Evolutionary conservation across 192 early-diverging fungal genomes (phyloP).

Genomic region (Blastocladiella britannica): DNA sequence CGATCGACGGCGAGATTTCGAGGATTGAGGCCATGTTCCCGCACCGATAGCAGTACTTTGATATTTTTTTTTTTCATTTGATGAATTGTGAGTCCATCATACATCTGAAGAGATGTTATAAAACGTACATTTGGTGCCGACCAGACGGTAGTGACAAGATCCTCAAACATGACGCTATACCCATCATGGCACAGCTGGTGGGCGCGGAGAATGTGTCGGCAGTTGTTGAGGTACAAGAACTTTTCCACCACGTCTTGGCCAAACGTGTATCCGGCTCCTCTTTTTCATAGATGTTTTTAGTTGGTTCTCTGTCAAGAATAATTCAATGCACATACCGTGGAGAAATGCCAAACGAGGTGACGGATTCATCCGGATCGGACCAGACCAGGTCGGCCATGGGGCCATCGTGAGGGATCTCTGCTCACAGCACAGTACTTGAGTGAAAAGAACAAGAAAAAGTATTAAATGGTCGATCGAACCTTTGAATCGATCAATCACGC

Average conservation of each 20-base stretch:
- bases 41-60: conserved; percentile 66
- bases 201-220: conserved; percentile 62
- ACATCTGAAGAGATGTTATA: too few relatives aligned
- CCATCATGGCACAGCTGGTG: conserved; percentile 81
- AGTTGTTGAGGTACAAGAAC: conserved; percentile 55
- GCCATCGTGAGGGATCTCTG: conserved; percentile 84
- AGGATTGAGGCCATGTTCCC: conserved; percentile 69
- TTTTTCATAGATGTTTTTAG: conserved; percentile 5
- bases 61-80: conserved; percentile 1
- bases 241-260: conserved; percentile 53
- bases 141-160: conserved; percentile 71
- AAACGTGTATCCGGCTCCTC: conserved; percentile 77
- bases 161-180: conserved; percentile 60
- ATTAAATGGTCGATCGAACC: conserved; percentile 15
- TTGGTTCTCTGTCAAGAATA: too few relatives aligned
- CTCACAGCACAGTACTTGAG: background rate
- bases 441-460: background rate
- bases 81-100: background rate
- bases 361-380: conserved; percentile 61
- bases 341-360: conserved; percentile 61
- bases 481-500: conserved; percentile 61
- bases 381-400: conserved; percentile 89
- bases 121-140: conserved; percentile 39
- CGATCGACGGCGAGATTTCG: conserved; percentile 49
- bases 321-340: conserved; percentile 21